Evolutionary conservation across 129 eudicot genomes (phyloP).

Genomic region (Tagetes patula): DNA sequence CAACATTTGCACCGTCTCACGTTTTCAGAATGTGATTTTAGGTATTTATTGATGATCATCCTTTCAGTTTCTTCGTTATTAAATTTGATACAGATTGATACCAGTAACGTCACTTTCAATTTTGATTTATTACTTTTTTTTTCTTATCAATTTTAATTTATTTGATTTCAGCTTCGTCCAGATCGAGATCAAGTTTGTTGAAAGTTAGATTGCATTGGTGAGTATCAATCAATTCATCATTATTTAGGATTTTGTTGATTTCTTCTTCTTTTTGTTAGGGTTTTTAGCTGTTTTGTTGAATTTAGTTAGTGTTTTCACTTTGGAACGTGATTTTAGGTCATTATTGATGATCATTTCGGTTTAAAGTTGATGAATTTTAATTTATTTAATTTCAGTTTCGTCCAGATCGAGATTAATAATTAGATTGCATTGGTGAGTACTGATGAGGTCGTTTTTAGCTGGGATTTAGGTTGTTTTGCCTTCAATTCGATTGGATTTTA

Average conservation of each 20-base stretch:
- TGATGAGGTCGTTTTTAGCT: conserved; percentile 3
- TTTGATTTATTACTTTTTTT: conserved; percentile 5
- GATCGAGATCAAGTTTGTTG: conserved; percentile 40
- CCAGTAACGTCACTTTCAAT: conserved; percentile 22
- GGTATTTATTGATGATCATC: background rate
- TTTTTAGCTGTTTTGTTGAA: background rate
- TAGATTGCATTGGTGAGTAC: conserved; percentile 34
- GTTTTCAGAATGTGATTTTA: conserved; percentile 21
- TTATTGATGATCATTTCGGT: too few relatives aligned
- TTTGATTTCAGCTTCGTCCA: background rate
- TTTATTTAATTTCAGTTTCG: background rate
- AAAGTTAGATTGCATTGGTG: conserved; percentile 30
- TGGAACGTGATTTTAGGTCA: too few relatives aligned
- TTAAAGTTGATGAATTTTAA: too few relatives aligned
- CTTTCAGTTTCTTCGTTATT: conserved; percentile 13
- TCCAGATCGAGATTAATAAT: conserved; percentile 37
- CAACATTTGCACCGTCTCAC: conserved; percentile 26
- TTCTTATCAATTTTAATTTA: background rate
- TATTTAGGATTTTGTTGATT: conserved; percentile 3
- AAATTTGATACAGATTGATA: conserved; percentile 11
- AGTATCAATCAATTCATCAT: conserved; percentile 14
- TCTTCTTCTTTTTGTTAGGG: background rate
- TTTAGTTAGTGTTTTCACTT: background rate
- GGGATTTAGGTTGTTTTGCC: background rate
- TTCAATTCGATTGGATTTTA: background rate